phyloP scores from a whole-genome alignment of 306 rosid genomes.

The Dalbergia cochinchinensis region DNA sequence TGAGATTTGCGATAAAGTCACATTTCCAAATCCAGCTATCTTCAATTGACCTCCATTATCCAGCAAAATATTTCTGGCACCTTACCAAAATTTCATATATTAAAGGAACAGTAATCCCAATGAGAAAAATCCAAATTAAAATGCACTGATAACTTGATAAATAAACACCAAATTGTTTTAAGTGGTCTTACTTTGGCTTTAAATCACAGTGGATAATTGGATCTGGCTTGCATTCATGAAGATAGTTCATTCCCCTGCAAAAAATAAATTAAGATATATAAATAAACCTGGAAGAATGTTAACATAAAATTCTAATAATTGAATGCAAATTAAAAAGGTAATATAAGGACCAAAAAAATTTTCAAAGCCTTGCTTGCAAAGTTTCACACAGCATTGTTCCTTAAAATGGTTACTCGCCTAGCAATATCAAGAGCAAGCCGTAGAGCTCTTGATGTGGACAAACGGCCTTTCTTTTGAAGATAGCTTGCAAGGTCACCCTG shows the following conservation, averaged over 20 bases:
- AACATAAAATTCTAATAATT: constrained; percentile 38
- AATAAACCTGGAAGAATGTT: constrained; percentile 40
- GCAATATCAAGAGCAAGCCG: constrained; percentile 92
- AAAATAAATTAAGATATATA: constrained; percentile 51
- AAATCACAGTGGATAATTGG: constrained; percentile 95
- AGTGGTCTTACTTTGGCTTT: constrained; percentile 97
- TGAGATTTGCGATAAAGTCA: constrained; percentile 70
- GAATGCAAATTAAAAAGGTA: constrained; percentile 10
- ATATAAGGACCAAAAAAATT: constrained; percentile 37
- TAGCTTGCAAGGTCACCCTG: constrained; percentile 93
- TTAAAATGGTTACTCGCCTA: constrained; percentile 70
- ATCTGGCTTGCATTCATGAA: constrained; percentile 98
- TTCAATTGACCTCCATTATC: constrained; percentile 96
- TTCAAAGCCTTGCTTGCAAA: constrained; percentile 21
- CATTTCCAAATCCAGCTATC: constrained; percentile 90
- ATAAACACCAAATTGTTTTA: constrained; percentile 55
- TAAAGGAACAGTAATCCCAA: constrained; percentile 71
- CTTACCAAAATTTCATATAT: constrained; percentile 88
- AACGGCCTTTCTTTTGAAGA: constrained; percentile 92
- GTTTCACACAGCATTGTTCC: constrained; percentile 27
- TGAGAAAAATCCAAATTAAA: constrained; percentile 47
- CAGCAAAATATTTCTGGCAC: constrained; percentile 99
- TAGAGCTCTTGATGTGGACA: constrained; percentile 86
- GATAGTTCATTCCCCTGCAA: constrained; percentile 99
- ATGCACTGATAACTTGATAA: constrained; percentile 37